Conservation (phyloP, 495 filamentous ascomycete genomes). For the Apodospora peruviana region DNA sequence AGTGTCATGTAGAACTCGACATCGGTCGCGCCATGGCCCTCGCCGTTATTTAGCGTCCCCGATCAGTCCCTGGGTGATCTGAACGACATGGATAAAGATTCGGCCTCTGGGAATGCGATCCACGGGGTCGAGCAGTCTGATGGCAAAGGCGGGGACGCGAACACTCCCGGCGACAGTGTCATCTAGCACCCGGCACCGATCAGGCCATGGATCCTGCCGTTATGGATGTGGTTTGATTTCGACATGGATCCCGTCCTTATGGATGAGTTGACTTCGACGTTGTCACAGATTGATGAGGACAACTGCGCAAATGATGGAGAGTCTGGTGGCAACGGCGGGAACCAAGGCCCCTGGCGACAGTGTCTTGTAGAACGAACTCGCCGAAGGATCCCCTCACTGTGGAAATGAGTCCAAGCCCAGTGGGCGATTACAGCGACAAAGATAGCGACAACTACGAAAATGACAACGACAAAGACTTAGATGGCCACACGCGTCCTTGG, state of each 20-base stretch:
- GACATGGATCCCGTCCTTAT: slow-evolving; percentile 31
- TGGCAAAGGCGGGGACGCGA: not conserved
- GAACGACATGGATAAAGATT: slow-evolving; percentile 48
- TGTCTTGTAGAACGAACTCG: slow-evolving; percentile 4
- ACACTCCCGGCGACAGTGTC: slow-evolving; percentile 16
- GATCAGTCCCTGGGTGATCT: slow-evolving; percentile 36
- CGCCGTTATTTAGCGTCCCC: slow-evolving; percentile 21
- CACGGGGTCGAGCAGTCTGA: slow-evolving; percentile 38
- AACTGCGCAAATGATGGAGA: slow-evolving; percentile 49
- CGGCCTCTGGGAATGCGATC: slow-evolving; percentile 53
- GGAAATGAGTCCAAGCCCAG: too few species aligned
- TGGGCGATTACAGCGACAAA: too few species aligned
- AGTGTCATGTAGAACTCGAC: slow-evolving; percentile 2
- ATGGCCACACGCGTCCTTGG: too few species aligned
- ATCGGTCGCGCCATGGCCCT: too few species aligned
- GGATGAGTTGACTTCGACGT: slow-evolving; percentile 41
- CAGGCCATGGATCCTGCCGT: too few species aligned
- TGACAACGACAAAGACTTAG: too few species aligned
- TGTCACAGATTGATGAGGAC: slow-evolving; percentile 54
- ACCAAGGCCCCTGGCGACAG: slow-evolving; percentile 14
- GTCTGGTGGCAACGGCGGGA: slow-evolving; percentile 2
- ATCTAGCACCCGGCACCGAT: slow-evolving; percentile 1
- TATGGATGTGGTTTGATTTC: too few species aligned
- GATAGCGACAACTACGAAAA: too few species aligned
- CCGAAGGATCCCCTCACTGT: too few species aligned